A percentile compares a stretch with the other conserved stretches of the same genome.
phyloP scores from a whole-genome alignment of 176 grass and related monocot genomes.

The Canna indica region DNA sequence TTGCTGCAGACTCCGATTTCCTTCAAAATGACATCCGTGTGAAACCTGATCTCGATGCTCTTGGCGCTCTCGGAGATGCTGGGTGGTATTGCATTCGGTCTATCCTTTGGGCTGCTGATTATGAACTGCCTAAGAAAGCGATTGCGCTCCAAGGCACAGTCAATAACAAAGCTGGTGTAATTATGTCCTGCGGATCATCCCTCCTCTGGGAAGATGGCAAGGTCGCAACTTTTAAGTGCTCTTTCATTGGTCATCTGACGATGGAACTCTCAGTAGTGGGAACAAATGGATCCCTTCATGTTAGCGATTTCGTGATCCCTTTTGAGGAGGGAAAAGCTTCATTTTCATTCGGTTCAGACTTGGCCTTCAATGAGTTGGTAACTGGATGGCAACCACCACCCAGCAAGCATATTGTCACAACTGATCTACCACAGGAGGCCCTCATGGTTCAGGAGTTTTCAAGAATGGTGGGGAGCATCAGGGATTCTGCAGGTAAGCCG shows the following conservation, averaged over 20 bases:
- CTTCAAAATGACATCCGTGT: slow-evolving; percentile 77
- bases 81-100: slow-evolving; percentile 77
- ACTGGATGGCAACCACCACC: slow-evolving; percentile 48
- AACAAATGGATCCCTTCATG: slow-evolving; percentile 46
- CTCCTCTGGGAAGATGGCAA: slow-evolving; percentile 47
- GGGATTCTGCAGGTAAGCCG: slow-evolving; percentile 40
- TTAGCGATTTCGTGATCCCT: slow-evolving; percentile 56
- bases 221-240: slow-evolving; percentile 44
- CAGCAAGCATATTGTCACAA: slow-evolving; percentile 26
- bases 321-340: slow-evolving; percentile 33
- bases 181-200: slow-evolving; percentile 46
- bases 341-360: slow-evolving; percentile 33
- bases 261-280: slow-evolving; percentile 47
- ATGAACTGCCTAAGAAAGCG: slow-evolving; percentile 39
- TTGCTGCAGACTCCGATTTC: slow-evolving; percentile 39
- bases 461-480: slow-evolving; percentile 42
- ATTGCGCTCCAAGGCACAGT: slow-evolving; percentile 24
- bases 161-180: slow-evolving; percentile 44
- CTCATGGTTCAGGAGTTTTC: slow-evolving; percentile 64
- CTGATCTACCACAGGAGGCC: slow-evolving; percentile 54
- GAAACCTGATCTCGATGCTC: slow-evolving; percentile 70
- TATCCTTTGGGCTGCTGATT: slow-evolving; percentile 57
- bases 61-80: slow-evolving; percentile 51
- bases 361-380: slow-evolving; percentile 29
- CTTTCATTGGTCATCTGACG: slow-evolving; percentile 50